phyloP scores from a whole-genome alignment of 2,329 filamentous ascomycete species.

The Trichoderma atrobrunneum region DNA sequence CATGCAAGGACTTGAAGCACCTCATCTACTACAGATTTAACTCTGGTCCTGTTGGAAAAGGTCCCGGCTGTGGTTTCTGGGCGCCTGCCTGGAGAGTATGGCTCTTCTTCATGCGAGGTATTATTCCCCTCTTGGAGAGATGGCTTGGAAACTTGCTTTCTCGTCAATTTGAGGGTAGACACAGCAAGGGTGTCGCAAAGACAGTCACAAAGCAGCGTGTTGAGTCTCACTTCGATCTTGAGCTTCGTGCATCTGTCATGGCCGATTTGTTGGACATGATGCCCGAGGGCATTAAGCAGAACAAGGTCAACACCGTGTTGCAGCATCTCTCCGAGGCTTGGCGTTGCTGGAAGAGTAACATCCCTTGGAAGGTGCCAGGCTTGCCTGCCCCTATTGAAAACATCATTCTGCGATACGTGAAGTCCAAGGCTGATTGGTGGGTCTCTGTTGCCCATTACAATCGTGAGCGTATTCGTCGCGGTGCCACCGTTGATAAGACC shows the following conservation, averaged over 20 bases:
- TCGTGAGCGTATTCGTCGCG: conserved; percentile 90
- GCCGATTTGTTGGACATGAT: conserved; percentile 99
- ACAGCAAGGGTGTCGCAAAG: conserved; percentile 98
- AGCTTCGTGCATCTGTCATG: conserved; percentile 97
- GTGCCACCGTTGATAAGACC: conserved; percentile 97
- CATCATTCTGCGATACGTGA: conserved; percentile 96
- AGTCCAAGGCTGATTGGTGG: conserved; percentile 99
- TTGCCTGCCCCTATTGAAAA: conserved; percentile 97
- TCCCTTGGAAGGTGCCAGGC: conserved; percentile 98
- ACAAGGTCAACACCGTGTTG: conserved; percentile 96
- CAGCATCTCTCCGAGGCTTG: conserved; percentile 97
- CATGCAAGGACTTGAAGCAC: conserved; percentile 98
- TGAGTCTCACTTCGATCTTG: conserved; percentile 96
- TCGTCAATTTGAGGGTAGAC: conserved; percentile 94
- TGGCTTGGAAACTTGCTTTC: conserved; percentile 97
- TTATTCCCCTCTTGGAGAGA: conserved; percentile 91
- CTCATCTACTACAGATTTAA: conserved; percentile 99
- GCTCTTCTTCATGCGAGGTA: conserved; percentile 99
- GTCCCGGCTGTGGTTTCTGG: conserved; percentile 98
- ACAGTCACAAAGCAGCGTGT: conserved; percentile 99
- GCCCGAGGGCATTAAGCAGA: conserved; percentile 99
- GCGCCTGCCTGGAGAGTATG: conserved; percentile 97
- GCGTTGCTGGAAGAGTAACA: conserved; percentile 99
- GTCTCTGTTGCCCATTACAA: conserved; percentile 99
- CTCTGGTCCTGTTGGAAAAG: conserved; percentile 92